Evolutionary conservation across 1,284 basidiomycete species (phyloP).

Genomic region (Trichosporon faecale): DNA sequence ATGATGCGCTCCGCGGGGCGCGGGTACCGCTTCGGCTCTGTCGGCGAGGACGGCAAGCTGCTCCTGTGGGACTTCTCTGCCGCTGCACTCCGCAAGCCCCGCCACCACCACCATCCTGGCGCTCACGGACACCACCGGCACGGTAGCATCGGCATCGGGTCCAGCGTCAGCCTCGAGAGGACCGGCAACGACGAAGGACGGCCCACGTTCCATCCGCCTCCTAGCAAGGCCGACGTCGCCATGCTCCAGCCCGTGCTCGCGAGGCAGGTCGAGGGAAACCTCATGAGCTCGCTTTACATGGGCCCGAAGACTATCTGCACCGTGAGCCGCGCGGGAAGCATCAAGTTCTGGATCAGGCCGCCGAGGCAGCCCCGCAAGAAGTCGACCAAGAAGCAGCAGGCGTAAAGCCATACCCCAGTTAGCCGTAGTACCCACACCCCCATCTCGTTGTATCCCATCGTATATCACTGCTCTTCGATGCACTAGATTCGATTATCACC

Average conservation of each 20-base stretch:
- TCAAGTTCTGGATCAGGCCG: conserved; percentile 81
- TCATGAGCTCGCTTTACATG: conserved; percentile 68
- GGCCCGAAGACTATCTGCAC: conserved; percentile 72
- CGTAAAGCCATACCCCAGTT: neutral
- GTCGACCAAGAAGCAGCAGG: conserved; percentile 13
- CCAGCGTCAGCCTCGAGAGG: conserved; percentile 58
- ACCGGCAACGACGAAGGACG: conserved; percentile 55
- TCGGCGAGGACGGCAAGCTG: conserved; percentile 90
- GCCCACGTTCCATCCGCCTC: conserved; percentile 74
- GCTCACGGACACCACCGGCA: conserved; percentile 10
- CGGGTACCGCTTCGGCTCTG: conserved; percentile 85
- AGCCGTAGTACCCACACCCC: too few species aligned
- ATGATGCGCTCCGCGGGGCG: conserved; percentile 76
- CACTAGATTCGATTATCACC: neutral
- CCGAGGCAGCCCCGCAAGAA: conserved; percentile 27
- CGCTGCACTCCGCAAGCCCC: conserved; percentile 50
- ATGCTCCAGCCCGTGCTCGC: conserved; percentile 84
- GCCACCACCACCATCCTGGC: conserved; percentile 45
- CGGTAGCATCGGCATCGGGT: conserved; percentile 23
- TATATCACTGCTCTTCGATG: neutral
- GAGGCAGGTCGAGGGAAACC: conserved; percentile 71
- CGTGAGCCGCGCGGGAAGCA: conserved; percentile 65
- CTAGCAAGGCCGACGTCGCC: conserved; percentile 81
- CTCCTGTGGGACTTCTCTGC: conserved; percentile 92
- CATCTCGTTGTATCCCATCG: neutral